These are phyloP conservation scores for Microstegium vimineum DNA, from an alignment of 176 grass and related monocot genomes.

Conservation along the genomic window DNA sequence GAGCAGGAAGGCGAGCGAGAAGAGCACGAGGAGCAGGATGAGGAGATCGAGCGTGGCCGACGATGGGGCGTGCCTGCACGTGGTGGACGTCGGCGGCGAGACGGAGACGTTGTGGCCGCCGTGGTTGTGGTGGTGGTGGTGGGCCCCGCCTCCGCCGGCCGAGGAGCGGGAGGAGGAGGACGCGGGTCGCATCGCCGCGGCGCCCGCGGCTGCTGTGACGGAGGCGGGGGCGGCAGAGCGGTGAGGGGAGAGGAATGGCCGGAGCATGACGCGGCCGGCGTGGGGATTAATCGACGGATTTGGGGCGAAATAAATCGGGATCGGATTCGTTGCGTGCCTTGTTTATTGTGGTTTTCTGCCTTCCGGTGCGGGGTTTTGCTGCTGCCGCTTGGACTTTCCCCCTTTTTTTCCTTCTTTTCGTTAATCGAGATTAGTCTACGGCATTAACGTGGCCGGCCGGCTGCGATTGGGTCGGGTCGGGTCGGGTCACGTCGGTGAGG, in stretches of 20 bases:
- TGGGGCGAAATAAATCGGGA: conserved; percentile 24
- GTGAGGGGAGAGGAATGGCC: conserved; percentile 38
- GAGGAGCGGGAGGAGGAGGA: conserved; percentile 25
- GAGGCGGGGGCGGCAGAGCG: conserved; percentile 4
- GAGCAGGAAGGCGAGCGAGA: conserved; percentile 71
- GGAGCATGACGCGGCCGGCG: conserved; percentile 54
- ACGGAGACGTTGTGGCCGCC: conserved; percentile 18
- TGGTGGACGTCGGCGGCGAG: conserved; percentile 24
- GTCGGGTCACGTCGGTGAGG: background rate
- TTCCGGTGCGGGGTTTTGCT: conserved; percentile 32
- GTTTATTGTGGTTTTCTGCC: conserved; percentile 27
- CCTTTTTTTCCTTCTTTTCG: background rate
- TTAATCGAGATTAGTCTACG: background rate
- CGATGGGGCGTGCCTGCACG: conserved; percentile 71
- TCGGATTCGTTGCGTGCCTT: conserved; percentile 54
- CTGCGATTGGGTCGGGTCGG: background rate
- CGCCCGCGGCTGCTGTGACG: background rate
- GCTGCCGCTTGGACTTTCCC: background rate
- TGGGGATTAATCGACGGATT: conserved; percentile 14
- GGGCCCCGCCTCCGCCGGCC: conserved; percentile 13
- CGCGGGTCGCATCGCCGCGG: conserved; percentile 32
- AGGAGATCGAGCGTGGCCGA: conserved; percentile 93
- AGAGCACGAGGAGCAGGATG: conserved; percentile 81
- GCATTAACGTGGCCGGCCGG: background rate
- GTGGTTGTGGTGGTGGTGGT: background rate